Base-by-base conservation (phyloP, 129 eudicot species). In the Kitagawia praeruptora region DNA sequence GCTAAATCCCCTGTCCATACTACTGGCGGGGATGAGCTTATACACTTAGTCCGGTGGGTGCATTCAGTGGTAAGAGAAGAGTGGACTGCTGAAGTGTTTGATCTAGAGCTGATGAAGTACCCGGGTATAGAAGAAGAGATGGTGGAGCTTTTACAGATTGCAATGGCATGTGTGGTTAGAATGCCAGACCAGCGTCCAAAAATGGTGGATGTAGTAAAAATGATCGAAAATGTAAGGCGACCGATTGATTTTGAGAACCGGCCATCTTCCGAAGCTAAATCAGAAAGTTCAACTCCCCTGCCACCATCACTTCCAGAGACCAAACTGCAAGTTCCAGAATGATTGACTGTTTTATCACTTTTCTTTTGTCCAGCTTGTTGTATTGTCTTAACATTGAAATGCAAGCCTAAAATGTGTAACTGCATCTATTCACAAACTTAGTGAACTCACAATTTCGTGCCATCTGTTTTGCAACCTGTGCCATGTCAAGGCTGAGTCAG, bases 81-180 rank as follows among this genome's bases (percentile, higher is more conserved):
- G 86, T 94, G 98, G 98, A 94, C 98, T 0, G 98, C 92, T 0
- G 98, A 94, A 78, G 98, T 94, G 46, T 94, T 94, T 34, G 98
- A 94, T 51, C 76, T 94, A 70, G 96, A 94, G 86, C 88, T 94
- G 66, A 85, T 94, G 75, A 90, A 87, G 85, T 92, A 83, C 80
- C 91, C 96, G 15, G 87, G 92, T 80, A 92, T 94, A 37, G 98
- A 94, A 70, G 98, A 94, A 75, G 97, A 94, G 64, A 82, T 94
- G 89, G 97, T 94, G 73, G 98, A 91, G 90, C 81, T 94, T 91
- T 81, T 94, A 83, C 98, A 92, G 83, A 90, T 94, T 41, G 97
- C 97, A 0, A 81, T 94, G 92, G 77, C 93, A 2, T 94, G 98
- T 86, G 97, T 94, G 61, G 96, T 84, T 0, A 87, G 98, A 71